Evolutionary conservation across 768 basidiomycete species (phyloP).

Genomic region (Mycena sanguinolenta): DNA sequence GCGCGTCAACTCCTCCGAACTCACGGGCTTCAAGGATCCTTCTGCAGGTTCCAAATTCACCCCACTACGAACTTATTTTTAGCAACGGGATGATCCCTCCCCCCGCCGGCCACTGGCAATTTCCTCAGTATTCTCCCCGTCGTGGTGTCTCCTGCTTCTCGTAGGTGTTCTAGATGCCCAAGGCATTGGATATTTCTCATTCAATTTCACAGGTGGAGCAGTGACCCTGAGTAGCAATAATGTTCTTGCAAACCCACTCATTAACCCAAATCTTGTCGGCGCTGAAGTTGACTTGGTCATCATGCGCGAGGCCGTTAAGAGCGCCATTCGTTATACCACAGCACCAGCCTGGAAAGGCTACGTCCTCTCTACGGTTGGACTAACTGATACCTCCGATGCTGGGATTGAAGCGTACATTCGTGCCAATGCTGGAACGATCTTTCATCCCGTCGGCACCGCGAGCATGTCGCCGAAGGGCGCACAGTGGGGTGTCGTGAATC

Average conservation of each 20-base stretch:
- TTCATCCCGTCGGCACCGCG: background rate
- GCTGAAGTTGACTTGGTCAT: conserved; percentile 40
- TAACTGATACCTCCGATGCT: conserved; percentile 42
- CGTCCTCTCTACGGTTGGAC: conserved; percentile 29
- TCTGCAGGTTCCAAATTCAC: conserved; percentile 44
- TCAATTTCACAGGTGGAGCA: conserved; percentile 42
- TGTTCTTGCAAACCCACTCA: conserved; percentile 56
- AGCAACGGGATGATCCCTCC: conserved; percentile 35
- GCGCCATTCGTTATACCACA: conserved; percentile 36
- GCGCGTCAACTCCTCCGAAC: conserved; percentile 41
- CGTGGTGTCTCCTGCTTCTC: conserved; percentile 44
- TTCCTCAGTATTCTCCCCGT: conserved; percentile 39
- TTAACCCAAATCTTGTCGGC: conserved; percentile 60
- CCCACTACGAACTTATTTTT: conserved; percentile 48
- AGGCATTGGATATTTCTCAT: background rate
- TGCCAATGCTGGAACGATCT: background rate
- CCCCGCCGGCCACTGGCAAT: conserved; percentile 37
- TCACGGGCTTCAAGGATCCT: conserved; percentile 40
- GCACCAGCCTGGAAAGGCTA: conserved; percentile 41
- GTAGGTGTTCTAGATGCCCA: conserved; percentile 15
- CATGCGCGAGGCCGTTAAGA: conserved; percentile 40
- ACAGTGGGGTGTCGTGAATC: background rate
- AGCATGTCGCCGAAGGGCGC: background rate
- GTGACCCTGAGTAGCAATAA: conserved; percentile 52
- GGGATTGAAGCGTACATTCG: background rate